Evolutionary conservation across 306 rosid genomes (phyloP), one percentile per base, ranked within the genome.

Genomic region (Leucaena leucocephala): DNA sequence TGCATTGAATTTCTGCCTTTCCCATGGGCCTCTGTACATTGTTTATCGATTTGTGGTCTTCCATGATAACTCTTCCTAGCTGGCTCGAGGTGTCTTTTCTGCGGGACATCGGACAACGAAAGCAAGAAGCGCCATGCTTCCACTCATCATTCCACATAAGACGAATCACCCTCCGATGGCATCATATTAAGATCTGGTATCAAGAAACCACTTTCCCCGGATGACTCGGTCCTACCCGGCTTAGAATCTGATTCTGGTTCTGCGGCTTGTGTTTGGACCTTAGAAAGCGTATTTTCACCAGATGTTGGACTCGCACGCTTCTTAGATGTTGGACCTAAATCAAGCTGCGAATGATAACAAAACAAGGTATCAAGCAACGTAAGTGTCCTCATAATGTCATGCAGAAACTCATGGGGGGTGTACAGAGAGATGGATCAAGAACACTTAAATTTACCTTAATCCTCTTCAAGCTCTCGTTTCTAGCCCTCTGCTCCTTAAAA

Each of bases 101-200:
- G 42, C 42, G 4, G 54, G 7, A 4, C 16, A 62, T 2, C 7
- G 40, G 5, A 62, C 43, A 5, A 35, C 35, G 43, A 34, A 62
- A 15, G 43, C 68, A 64, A 7, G 5, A 7, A 38, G 72, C 4
- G 16, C 36, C 52, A 68, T 43, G 19, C 19, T 46, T 87, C 84
- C 82, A 78, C 86, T 87, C 87, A 75, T 87, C 87, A 70, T 68
- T 74, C 90, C 83, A 36, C 75, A 84, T 3, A 68, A 45, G 34
- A 57, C 8, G 74, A 85, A 57, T 78, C 90, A 72, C 83, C 96
- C 22, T 81, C 94, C 0, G 81, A 76, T 3, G 98, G 97, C 77
- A 71, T 66, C 92, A 84, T 88, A 68, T 94, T 94, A 40, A 94
- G 88, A 86, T 94, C 98, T 12, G 98, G 98, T 38, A 94, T 85